Evolutionary conservation across 225 moss, liverwort and hornwort genomes (phyloP).

Genomic region (Polytrichum commune): DNA sequence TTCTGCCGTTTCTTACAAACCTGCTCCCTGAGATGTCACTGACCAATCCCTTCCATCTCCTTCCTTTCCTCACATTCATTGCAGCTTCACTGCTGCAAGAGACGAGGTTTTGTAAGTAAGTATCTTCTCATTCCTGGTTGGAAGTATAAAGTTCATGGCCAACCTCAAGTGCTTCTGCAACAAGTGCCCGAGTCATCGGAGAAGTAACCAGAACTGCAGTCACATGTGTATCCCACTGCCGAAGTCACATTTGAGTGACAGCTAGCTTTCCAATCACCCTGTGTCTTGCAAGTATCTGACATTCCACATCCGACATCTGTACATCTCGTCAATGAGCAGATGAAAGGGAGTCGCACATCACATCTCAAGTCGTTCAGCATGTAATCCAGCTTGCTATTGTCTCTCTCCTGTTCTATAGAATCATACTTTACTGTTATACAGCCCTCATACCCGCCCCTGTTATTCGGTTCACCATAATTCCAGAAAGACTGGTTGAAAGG

Average conservation of each 20-base stretch:
- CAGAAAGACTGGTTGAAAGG: slow-evolving; percentile 46
- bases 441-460: slow-evolving; percentile 45
- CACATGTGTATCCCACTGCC: slow-evolving; percentile 38
- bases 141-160: too few relatives aligned
- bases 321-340: slow-evolving; percentile 43
- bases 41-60: slow-evolving; percentile 17
- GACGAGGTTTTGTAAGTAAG: too few relatives aligned
- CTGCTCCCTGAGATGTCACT: slow-evolving; percentile 19
- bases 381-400: slow-evolving; percentile 23
- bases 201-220: slow-evolving; percentile 29
- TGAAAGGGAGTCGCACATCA: slow-evolving; percentile 35
- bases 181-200: slow-evolving; percentile 49
- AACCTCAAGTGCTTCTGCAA: slow-evolving; percentile 20
- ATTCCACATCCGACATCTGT: slow-evolving; percentile 39
- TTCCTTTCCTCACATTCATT: too few relatives aligned
- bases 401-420: slow-evolving; percentile 13
- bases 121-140: too few relatives aligned
- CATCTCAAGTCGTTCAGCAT: slow-evolving; percentile 51
- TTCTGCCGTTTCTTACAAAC: slow-evolving; percentile 14
- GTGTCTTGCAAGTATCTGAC: slow-evolving; percentile 30
- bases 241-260: slow-evolving; percentile 21
- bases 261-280: slow-evolving; percentile 18
- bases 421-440: slow-evolving; percentile 49
- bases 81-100: neutral
- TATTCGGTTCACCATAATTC: slow-evolving; percentile 52